phyloP scores from a whole-genome alignment of 345 rosid species.

The Dipteronia dyeriana region DNA sequence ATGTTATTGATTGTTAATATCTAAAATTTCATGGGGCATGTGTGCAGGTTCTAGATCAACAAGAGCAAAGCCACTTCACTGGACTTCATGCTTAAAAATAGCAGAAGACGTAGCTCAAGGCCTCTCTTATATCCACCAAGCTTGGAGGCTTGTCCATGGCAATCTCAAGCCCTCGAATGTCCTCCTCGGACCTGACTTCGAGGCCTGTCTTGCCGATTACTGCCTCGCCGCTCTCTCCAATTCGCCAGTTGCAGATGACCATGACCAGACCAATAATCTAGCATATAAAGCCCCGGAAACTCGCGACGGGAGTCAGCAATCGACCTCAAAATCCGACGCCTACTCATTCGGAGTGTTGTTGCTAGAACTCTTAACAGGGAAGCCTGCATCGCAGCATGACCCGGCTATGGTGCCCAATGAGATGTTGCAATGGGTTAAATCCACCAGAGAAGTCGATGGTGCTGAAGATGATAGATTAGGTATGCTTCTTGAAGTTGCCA shows the following conservation, averaged over 20 bases:
- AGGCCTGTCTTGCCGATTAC: constrained; percentile 78
- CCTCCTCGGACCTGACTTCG: constrained; percentile 89
- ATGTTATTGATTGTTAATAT: too few species aligned
- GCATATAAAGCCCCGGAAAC: constrained; percentile 69
- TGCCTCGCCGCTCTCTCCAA: constrained; percentile 59
- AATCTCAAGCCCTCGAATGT: constrained; percentile 84
- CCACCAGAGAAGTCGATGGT: constrained; percentile 56
- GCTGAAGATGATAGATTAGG: constrained; percentile 55
- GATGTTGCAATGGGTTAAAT: constrained; percentile 61
- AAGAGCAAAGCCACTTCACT: constrained; percentile 83
- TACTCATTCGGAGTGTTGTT: constrained; percentile 73
- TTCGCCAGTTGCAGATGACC: constrained; percentile 6
- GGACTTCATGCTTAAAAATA: constrained; percentile 93
- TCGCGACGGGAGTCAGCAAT: constrained; percentile 34
- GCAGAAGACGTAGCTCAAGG: constrained; percentile 96
- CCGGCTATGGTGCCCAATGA: constrained; percentile 39
- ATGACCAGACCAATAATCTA: constrained; percentile 35
- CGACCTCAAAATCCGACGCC: constrained; percentile 67
- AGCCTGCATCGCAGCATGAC: constrained; percentile 57
- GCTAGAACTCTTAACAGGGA: constrained; percentile 82
- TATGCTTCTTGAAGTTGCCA: constrained; percentile 80
- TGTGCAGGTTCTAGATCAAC: constrained; percentile 76
- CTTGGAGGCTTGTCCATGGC: constrained; percentile 91
- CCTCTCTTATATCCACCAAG: constrained; percentile 92
- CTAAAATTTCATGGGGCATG: background rate